Conservation (phyloP, 1,284 basidiomycete species). For the Pseudozyma pruni region DNA sequence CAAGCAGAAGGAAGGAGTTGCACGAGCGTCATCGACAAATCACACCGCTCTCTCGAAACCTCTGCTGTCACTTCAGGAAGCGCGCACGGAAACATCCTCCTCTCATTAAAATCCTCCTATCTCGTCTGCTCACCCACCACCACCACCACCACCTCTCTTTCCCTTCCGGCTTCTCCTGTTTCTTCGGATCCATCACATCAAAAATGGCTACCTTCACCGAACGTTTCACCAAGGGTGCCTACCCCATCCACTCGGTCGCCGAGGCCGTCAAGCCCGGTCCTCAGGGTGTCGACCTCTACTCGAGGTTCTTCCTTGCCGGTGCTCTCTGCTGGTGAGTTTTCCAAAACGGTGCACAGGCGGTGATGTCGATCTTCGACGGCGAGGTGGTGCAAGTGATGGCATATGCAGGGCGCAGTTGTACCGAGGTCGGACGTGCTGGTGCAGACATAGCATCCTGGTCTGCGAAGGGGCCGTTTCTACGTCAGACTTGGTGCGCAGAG, state of each 20-base stretch:
- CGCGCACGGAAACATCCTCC: conserved; percentile 18
- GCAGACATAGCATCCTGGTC: no score
- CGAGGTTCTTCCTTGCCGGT: conserved; percentile 79
- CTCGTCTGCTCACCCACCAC: conserved; percentile 3
- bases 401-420: no score
- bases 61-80: no score
- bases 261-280: conserved; percentile 57
- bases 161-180: neutral
- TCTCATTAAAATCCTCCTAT: neutral
- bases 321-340: conserved; percentile 76
- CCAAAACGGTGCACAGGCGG: neutral
- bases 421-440: no score
- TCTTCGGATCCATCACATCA: neutral
- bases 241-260: conserved; percentile 59
- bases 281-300: conserved; percentile 68
- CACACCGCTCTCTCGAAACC: no score
- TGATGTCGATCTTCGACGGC: no score
- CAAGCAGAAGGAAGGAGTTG: neutral
- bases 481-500: no score
- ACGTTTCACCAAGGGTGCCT: conserved; percentile 55
- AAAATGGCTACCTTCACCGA: conserved; percentile 54
- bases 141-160: conserved; percentile 12
- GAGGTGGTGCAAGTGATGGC: no score
- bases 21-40: no score
- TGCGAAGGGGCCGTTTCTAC: no score